Evolutionary conservation across 73 alveolate species (phyloP).

Genomic region (Durusdinium trenchii): DNA sequence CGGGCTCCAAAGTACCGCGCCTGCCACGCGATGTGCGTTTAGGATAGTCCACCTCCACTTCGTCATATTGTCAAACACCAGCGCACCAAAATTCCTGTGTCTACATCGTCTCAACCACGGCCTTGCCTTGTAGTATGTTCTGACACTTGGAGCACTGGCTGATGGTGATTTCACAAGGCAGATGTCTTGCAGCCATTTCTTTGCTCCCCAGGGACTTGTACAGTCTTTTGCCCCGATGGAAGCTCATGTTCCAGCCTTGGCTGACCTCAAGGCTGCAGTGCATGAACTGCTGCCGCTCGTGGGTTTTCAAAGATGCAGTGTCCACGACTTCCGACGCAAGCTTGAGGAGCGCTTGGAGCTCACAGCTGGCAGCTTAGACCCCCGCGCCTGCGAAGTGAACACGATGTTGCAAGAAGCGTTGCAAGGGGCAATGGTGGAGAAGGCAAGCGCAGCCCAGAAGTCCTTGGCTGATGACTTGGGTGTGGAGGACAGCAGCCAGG

Average conservation of each 20-base stretch:
- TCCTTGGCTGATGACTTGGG: neutral
- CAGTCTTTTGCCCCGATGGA: neutral
- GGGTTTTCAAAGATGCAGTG: neutral
- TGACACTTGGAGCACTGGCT: too few relatives aligned
- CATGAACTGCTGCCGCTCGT: neutral
- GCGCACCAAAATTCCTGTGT: too few relatives aligned
- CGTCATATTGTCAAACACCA: too few relatives aligned
- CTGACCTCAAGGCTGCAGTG: neutral
- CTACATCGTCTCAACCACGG: neutral
- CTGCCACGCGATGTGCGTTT: too few relatives aligned
- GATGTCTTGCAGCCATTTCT: neutral
- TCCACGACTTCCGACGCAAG: constrained; percentile 8
- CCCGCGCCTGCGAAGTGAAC: neutral
- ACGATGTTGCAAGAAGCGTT: neutral
- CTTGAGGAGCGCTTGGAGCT: neutral
- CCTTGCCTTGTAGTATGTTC: neutral
- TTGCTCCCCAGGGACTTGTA: neutral
- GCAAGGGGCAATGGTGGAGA: constrained; percentile 4
- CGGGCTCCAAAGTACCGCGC: too few relatives aligned
- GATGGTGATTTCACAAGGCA: too few relatives aligned
- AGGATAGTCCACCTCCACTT: too few relatives aligned
- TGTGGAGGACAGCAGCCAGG: neutral
- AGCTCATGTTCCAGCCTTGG: neutral
- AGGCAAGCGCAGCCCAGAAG: neutral
- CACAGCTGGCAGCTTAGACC: neutral